phyloP scores from a whole-genome alignment of 495 filamentous ascomycete genomes.

The Lepidopterella palustris region DNA sequence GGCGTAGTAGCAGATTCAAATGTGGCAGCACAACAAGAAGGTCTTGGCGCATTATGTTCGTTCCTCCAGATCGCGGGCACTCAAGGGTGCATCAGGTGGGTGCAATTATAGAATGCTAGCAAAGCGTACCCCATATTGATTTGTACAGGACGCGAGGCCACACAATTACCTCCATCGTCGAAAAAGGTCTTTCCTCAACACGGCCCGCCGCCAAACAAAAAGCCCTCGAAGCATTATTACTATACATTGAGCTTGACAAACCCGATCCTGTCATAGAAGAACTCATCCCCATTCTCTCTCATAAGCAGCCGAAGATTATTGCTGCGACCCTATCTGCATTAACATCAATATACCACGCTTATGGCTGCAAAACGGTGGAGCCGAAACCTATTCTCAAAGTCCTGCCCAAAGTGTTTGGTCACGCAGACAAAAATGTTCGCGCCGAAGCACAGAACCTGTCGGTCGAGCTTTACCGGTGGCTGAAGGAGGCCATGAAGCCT shows the following conservation, averaged over 20 bases:
- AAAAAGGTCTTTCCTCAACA: conserved; percentile 86
- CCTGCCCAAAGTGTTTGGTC: conserved; percentile 85
- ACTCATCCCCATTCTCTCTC: conserved; percentile 72
- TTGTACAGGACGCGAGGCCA: conserved; percentile 58
- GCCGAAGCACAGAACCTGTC: conserved; percentile 87
- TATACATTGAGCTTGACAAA: conserved; percentile 86
- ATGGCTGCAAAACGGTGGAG: conserved; percentile 92
- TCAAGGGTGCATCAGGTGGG: conserved; percentile 67
- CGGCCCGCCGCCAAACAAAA: conserved; percentile 82
- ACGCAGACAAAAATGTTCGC: conserved; percentile 97
- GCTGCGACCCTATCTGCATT: conserved; percentile 76
- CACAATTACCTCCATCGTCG: conserved; percentile 70
- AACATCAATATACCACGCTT: conserved; percentile 80
- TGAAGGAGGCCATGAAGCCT: conserved; percentile 95
- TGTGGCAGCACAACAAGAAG: conserved; percentile 94
- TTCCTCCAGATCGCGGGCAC: conserved; percentile 83
- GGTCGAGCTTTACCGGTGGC: conserved; percentile 94
- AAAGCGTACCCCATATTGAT: conserved; percentile 10
- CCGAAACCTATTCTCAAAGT: conserved; percentile 91
- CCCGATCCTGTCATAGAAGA: conserved; percentile 85
- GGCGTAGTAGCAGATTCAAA: conserved; percentile 91
- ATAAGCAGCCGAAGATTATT: conserved; percentile 92
- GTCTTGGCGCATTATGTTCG: conserved; percentile 74
- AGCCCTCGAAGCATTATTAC: conserved; percentile 75
- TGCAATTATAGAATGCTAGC: not conserved